Evolutionary conservation across 306 rosid genomes (phyloP), one percentile per base, ranked within the genome.

Genomic region (Quercus aquifolioides): DNA sequence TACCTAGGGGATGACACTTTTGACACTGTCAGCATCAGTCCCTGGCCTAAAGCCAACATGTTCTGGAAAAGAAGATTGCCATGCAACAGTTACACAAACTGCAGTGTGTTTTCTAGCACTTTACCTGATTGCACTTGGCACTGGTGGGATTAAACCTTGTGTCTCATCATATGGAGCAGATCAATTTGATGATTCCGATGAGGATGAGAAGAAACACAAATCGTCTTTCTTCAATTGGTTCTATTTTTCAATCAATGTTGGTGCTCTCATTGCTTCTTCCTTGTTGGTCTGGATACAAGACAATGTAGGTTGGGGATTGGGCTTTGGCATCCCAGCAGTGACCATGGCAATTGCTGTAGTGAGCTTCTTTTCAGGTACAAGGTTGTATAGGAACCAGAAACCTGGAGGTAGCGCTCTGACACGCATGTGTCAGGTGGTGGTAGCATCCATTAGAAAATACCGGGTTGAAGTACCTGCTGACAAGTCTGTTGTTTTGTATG

Each of bases 101-200:
- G 86, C 87, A 15, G 84, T 87, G 76, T 75, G 81, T 31, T 90
- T 84, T 52, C 0, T 82, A 7, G 89, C 97, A 0, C 96, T 92
- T 74, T 92, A 92, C 92, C 89, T 89, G 0, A 74, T 92, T 69
- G 97, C 96, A 23, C 80, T 92, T 11, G 97, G 92, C 31, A 90
- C 97, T 2, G 97, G 97, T 19, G 97, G 97, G 58, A 92, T 92
- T 62, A 92, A 90, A 87, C 91, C 97, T 15, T 92, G 97, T 71
- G 94, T 92, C 55, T 92, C 97, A 19, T 88, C 97, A 60, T 92
- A 87, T 25, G 97, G 97, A 69, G 97, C 97, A 5, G 97, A 92
- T 70, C 97, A 92, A 74, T 92, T 92, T 69, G 97, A 92, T 20
- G 97, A 92, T 19, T 73, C 82, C 7, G 91, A 90, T 51, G 76